phyloP scores from a whole-genome alignment of 345 rosid genomes.

The Citrus glauca region DNA sequence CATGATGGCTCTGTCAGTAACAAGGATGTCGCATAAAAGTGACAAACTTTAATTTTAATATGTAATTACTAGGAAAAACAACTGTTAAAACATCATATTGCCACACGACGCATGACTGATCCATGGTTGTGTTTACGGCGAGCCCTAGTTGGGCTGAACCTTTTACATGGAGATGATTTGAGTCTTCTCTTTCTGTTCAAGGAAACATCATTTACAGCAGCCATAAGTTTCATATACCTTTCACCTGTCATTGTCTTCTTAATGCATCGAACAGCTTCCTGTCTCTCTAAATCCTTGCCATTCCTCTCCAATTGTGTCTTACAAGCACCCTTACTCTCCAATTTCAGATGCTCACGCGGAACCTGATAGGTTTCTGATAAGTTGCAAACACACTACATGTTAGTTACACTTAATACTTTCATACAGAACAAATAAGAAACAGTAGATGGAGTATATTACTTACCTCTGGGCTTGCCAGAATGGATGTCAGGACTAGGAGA shows the following conservation, averaged over 20 bases:
- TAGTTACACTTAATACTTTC: neutral
- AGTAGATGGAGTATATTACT: neutral
- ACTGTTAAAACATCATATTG: neutral
- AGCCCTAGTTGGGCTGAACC: slow-evolving; percentile 28
- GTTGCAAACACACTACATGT: slow-evolving; percentile 4
- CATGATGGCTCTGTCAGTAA: neutral
- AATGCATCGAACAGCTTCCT: slow-evolving; percentile 31
- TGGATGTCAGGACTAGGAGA: slow-evolving; percentile 23
- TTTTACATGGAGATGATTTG: slow-evolving; percentile 35
- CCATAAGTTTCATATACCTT: slow-evolving; percentile 28
- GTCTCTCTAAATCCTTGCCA: slow-evolving; percentile 15
- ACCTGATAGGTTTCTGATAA: slow-evolving; percentile 33
- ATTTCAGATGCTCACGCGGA: slow-evolving; percentile 24
- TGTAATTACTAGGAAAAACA: neutral
- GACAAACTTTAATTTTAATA: neutral
- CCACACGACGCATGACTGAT: neutral
- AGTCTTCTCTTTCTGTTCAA: slow-evolving; percentile 23
- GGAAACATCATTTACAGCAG: slow-evolving; percentile 24
- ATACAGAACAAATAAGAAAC: neutral
- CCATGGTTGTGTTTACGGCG: slow-evolving; percentile 18
- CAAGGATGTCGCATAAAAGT: neutral
- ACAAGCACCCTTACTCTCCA: slow-evolving; percentile 12
- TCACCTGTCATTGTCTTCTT: slow-evolving; percentile 28
- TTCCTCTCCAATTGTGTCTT: slow-evolving; percentile 21
- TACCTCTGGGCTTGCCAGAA: slow-evolving; percentile 43